phyloP scores from a whole-genome alignment of 2,329 filamentous ascomycete species.

The Pleoardoris graminearum region DNA sequence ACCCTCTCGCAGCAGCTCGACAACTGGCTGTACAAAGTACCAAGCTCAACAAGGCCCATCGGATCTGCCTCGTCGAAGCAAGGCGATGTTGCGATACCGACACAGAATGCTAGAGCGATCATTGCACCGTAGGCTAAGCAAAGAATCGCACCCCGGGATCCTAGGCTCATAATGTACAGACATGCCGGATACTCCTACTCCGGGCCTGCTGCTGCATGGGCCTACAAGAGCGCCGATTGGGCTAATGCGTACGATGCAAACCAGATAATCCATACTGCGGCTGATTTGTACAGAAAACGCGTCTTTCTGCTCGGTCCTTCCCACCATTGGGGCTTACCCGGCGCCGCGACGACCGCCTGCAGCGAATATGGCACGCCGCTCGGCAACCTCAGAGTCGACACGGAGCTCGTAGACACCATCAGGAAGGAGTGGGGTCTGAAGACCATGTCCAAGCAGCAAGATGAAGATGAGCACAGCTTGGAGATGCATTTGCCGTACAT shows the following conservation, averaged over 20 bases:
- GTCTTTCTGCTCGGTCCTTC: slow-evolving; percentile 93
- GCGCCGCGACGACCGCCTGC: slow-evolving; percentile 76
- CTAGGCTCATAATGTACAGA: slow-evolving; percentile 55
- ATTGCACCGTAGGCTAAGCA: slow-evolving; percentile 79
- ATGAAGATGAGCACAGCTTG: slow-evolving; percentile 86
- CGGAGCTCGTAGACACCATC: slow-evolving; percentile 55
- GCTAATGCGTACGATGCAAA: slow-evolving; percentile 63
- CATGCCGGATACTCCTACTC: slow-evolving; percentile 95
- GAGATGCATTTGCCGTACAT: slow-evolving; percentile 98
- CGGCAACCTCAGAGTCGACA: slow-evolving; percentile 70
- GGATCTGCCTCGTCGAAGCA: slow-evolving; percentile 50
- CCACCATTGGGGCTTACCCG: slow-evolving; percentile 79
- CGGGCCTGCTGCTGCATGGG: slow-evolving; percentile 88
- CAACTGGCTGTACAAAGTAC: slow-evolving; percentile 72
- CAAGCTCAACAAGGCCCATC: slow-evolving; percentile 64
- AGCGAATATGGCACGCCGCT: slow-evolving; percentile 73
- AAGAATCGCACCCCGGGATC: background rate
- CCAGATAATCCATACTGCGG: background rate
- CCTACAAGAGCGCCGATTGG: slow-evolving; percentile 86
- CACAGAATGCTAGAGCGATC: slow-evolving; percentile 76
- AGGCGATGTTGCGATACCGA: slow-evolving; percentile 59
- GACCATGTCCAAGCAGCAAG: slow-evolving; percentile 65
- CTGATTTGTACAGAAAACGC: slow-evolving; percentile 64
- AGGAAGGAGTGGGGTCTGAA: slow-evolving; percentile 33
- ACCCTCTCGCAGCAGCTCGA: slow-evolving; percentile 73